These are phyloP conservation scores for Naganishia albida DNA, from an alignment of 1,284 basidiomycete species.

Conservation along the genomic window DNA sequence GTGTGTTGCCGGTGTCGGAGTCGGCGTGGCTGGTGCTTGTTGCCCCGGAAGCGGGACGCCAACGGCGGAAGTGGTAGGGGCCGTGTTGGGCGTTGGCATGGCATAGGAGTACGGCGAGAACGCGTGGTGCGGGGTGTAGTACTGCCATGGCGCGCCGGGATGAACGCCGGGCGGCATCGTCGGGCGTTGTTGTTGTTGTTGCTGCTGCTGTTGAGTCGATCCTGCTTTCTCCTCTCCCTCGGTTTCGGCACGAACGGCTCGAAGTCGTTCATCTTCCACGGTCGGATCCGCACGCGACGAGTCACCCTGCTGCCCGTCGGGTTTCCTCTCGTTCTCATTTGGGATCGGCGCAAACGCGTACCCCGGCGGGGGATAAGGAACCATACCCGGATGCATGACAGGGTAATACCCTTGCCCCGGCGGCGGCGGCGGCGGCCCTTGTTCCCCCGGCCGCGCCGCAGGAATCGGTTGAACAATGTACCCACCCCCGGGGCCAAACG, in stretches of 20 bases:
- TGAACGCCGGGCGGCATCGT: neutral
- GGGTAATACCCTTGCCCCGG: neutral
- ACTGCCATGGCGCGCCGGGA: slow-evolving; percentile 17
- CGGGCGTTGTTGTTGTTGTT: too few relatives aligned
- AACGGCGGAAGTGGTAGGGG: neutral
- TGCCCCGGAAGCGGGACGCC: neutral
- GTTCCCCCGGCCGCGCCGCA: neutral
- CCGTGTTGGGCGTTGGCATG: neutral
- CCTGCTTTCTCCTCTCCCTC: slow-evolving; percentile 5
- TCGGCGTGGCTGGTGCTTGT: slow-evolving; percentile 5
- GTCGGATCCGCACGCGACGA: neutral
- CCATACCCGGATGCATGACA: slow-evolving; percentile 13
- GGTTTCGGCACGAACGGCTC: neutral
- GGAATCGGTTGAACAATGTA: slow-evolving; percentile 17
- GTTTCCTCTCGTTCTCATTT: neutral
- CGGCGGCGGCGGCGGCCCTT: neutral
- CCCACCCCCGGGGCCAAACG: slow-evolving; percentile 1
- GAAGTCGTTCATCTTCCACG: neutral
- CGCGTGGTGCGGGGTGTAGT: slow-evolving; percentile 10
- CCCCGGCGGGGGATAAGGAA: slow-evolving; percentile 16
- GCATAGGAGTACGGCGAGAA: slow-evolving; percentile 12
- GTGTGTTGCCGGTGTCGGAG: slow-evolving; percentile 2
- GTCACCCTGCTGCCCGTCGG: neutral
- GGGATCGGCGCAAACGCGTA: slow-evolving; percentile 3
- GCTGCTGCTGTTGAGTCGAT: neutral